Conservation (phyloP, 1,139 yeast species). For the Blastobotrys elegans region DNA sequence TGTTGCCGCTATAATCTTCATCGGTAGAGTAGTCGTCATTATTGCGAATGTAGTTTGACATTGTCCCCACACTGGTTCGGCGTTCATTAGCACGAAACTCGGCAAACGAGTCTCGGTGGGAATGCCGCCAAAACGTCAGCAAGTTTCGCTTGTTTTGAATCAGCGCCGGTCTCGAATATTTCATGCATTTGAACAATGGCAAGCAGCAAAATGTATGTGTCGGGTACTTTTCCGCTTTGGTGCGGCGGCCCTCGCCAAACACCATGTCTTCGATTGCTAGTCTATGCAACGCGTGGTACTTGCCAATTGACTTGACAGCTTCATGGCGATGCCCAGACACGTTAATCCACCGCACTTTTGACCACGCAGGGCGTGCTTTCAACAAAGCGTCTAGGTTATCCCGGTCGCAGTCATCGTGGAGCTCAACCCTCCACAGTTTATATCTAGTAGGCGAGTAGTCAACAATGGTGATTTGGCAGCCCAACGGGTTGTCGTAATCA, state of each 20-base stretch:
- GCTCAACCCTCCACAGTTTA: constrained; percentile 37
- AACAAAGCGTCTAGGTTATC: constrained; percentile 19
- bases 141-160: neutral
- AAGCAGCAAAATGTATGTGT: constrained; percentile 47
- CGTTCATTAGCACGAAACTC: constrained; percentile 8
- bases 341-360: constrained; percentile 49
- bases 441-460: constrained; percentile 43
- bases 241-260: constrained; percentile 49
- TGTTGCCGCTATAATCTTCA: neutral
- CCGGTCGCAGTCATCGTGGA: constrained; percentile 17
- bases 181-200: constrained; percentile 40
- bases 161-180: neutral
- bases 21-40: neutral
- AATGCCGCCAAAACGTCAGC: constrained; percentile 3
- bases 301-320: constrained; percentile 42
- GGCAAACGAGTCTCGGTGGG: constrained; percentile 8
- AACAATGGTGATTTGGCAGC: constrained; percentile 45
- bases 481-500: constrained; percentile 35
- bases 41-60: neutral
- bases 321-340: constrained; percentile 55
- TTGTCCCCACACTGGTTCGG: constrained; percentile 1
- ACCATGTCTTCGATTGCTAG: constrained; percentile 54
- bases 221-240: constrained; percentile 48
- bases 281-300: constrained; percentile 41
- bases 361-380: constrained; percentile 41